These are phyloP conservation scores for Diplodia scrobiculata DNA, from an alignment of 2,329 filamentous ascomycete species.

Conservation along the genomic window DNA sequence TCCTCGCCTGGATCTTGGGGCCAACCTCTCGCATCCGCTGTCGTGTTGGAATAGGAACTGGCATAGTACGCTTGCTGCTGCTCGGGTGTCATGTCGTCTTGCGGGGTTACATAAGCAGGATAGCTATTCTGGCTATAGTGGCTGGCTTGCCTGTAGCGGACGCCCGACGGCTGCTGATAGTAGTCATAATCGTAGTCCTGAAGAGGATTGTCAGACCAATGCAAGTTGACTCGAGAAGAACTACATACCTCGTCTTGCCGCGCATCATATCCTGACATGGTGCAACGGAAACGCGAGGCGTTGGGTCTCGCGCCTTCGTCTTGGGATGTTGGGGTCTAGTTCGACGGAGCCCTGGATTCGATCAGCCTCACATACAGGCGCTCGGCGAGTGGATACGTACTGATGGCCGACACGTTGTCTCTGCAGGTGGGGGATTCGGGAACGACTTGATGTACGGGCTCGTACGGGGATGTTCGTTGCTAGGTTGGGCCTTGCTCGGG, in stretches of 20 bases:
- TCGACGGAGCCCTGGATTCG: background rate
- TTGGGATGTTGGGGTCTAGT: background rate
- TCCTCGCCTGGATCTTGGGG: background rate
- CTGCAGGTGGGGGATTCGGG: background rate
- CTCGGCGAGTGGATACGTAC: background rate
- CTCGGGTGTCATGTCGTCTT: no score
- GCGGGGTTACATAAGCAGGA: background rate
- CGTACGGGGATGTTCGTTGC: background rate
- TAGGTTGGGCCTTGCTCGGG: background rate
- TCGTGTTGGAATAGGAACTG: background rate
- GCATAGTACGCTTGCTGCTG: background rate
- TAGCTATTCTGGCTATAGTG: background rate
- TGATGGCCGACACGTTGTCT: background rate
- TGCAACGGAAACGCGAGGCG: background rate
- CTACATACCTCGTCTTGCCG: background rate
- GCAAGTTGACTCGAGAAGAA: background rate
- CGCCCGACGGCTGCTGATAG: background rate
- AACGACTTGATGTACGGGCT: background rate
- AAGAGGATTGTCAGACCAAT: conserved; percentile 2
- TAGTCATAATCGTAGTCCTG: background rate
- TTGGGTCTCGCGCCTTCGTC: background rate
- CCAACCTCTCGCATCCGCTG: background rate
- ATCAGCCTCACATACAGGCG: conserved; percentile 8
- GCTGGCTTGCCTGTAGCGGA: background rate
- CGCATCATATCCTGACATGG: background rate